Base-by-base conservation (phyloP, 2,329 filamentous ascomycete genomes). In the Ophiosphaerella narmari region DNA sequence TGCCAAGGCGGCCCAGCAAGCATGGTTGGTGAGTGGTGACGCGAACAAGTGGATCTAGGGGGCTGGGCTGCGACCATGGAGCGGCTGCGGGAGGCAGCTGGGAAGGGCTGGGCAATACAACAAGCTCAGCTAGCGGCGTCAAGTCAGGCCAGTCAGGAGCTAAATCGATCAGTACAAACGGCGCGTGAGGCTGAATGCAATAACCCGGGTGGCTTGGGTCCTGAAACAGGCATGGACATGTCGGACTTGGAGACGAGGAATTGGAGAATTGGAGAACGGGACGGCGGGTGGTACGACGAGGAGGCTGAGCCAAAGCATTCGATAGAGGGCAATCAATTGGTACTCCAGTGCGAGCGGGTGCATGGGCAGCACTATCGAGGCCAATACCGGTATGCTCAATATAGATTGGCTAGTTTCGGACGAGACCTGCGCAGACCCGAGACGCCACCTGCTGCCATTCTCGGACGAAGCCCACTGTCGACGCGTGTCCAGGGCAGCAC, bases 71-170 rank as follows among this genome's bases (percentile, higher is more conserved):
- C 26, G 26, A 29, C 26, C 6, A 29, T 29, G 26, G 26, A 24
- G 12, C 13, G 13, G 13, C 11, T 36, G 34, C 13, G 34, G 34
- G 34, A 14, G 39, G 39, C 24, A 16, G 31, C 7, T 41, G 24
- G 26, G 14, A 26, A 41, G 39, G 43, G 43, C 43, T 46, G 35
- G 43, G 43, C 43, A 37, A 38, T 39, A 46, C 18, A 38, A 21
- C 24, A 37, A 37, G 42, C 39, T 31, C 24, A 33, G 16, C n/a
- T 12, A 8, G 26, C 43, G 43, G 43, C 43, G 33, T 32, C 24
- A 29, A 32, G 4, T 33, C 35, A 26, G 43, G 36, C 43, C 24
- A 46, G 39, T 46, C n/a, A 11, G 31, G 26, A 29, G 26, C 26
- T 29, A 29, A 31, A 23, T 29, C 14, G 35, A 39, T 46, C 12